A percentile compares a stretch with the other conserved stretches of the same genome.
These are phyloP conservation scores for Magnaporthiopsis rhizophila DNA, from an alignment of 2,329 filamentous ascomycete genomes.

Conservation along the genomic window DNA sequence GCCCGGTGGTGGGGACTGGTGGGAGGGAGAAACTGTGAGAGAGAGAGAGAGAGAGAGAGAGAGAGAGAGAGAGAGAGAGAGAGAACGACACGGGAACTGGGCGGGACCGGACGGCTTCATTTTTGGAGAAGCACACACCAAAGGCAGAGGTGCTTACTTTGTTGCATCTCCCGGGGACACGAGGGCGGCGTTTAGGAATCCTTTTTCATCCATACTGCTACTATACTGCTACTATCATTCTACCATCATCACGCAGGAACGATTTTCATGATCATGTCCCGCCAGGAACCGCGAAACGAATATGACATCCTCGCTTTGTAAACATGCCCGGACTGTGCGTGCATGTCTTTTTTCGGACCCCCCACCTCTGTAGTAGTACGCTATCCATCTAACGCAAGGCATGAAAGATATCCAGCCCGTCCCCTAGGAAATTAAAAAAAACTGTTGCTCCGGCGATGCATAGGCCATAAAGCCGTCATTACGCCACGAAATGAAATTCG, in stretches of 20 bases:
- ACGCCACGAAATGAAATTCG: background rate
- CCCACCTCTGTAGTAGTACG: background rate
- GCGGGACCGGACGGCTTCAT: background rate
- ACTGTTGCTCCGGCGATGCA: background rate
- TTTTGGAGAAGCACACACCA: background rate
- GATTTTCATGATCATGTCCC: background rate
- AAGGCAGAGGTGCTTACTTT: background rate
- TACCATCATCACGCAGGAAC: background rate
- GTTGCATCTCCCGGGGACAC: background rate
- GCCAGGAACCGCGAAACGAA: too few species aligned
- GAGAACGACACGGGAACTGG: too few species aligned
- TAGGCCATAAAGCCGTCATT: background rate
- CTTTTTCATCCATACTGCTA: background rate
- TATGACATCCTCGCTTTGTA: background rate
- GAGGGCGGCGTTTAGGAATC: background rate
- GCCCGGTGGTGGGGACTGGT: background rate
- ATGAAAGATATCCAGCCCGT: too few species aligned
- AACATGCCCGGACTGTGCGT: too few species aligned
- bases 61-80: too few species aligned
- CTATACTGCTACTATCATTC: too few species aligned
- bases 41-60: background rate
- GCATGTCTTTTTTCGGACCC: too few species aligned
- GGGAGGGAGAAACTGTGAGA: background rate
- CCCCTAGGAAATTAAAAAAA: background rate
- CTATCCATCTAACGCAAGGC: background rate